Evolutionary conservation across 805 yeast species (phyloP).

Genomic region (Lipomyces spencermartinsiae): DNA sequence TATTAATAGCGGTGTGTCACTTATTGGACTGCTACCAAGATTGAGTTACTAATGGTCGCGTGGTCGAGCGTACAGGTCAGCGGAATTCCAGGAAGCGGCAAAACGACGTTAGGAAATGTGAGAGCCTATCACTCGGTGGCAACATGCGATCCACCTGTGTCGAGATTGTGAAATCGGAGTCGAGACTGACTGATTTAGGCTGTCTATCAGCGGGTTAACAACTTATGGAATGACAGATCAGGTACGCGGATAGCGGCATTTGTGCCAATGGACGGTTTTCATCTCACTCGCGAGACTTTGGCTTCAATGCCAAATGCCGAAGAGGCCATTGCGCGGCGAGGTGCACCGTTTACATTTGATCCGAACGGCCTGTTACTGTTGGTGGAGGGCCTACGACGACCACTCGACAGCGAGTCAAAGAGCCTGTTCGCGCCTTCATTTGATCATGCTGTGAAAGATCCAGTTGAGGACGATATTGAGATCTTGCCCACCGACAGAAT

Average conservation of each 20-base stretch:
- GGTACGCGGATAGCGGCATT: conserved; percentile 36
- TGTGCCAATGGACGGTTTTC: conserved; percentile 83
- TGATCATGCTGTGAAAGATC: conserved; percentile 71
- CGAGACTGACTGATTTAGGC: conserved; percentile 11
- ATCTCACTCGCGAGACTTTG: conserved; percentile 59
- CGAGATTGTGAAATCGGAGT: neutral
- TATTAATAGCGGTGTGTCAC: conserved; percentile 32
- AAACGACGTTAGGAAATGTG: conserved; percentile 32
- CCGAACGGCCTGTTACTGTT: conserved; percentile 54
- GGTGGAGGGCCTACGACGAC: conserved; percentile 44
- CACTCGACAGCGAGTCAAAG: conserved; percentile 37
- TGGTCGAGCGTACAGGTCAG: conserved; percentile 21
- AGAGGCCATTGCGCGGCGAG: conserved; percentile 69
- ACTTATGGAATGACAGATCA: conserved; percentile 8
- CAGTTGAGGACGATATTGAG: conserved; percentile 59
- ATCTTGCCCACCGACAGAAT: conserved; percentile 58
- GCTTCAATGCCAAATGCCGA: conserved; percentile 59
- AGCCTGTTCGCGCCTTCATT: conserved; percentile 63
- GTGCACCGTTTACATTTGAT: conserved; percentile 88
- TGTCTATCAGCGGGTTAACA: conserved; percentile 21
- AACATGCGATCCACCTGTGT: neutral
- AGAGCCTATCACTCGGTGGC: neutral
- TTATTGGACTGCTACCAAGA: neutral
- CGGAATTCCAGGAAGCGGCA: conserved; percentile 36
- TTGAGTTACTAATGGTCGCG: neutral